Base-by-base conservation (phyloP, 106 monocot species). In the Dendrobium huoshanense region DNA sequence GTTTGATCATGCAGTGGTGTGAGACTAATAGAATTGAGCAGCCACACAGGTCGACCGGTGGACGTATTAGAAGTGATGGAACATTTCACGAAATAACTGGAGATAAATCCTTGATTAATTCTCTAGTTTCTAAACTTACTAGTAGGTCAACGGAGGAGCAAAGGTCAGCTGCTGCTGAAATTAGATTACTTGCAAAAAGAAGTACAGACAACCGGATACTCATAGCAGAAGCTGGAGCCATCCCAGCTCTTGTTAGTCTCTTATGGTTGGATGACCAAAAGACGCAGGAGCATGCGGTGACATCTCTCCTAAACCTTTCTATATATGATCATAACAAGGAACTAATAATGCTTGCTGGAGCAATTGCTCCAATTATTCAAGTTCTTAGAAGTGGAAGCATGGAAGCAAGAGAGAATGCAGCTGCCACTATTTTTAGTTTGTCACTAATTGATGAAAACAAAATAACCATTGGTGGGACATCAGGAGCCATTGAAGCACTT, bases 321-420 rank as follows among this genome's bases (percentile, higher is more conserved):
- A 93, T 93, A 79, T 90, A 90, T 83, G 90, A 93, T 64, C 77
- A 83, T 73, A 93, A 93, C 80, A 93, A 93, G 65, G 90, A 88
- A 77, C 13, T 81, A 19, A 98, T 98, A 79, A 84, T 98, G 73
- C 78, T 92, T 11, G 87, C 92, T 37, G 95, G 98, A 31, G 98
- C 95, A 24, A 87, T 98, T 31, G 19, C 54, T 74, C 92, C 95
- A 8, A 90, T 91, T 7, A 87, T 98, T n/a, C 65, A 87, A 72
- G 89, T 98, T 0, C 70, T 98, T 11, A 89, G 74, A 42, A 61
- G 31, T 7, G 98, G 98, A 72, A 91, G 88, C 85, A 92, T 92
- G 92, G 95, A 95, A 67, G 92, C 95, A 10, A 89, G 89, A 83
- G 98, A 95, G 77, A 98, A 98, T 86, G 92, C 92, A 6, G 98